These are phyloP conservation scores for Geosiphon pyriformis DNA, from an alignment of 192 early-diverging fungal genomes.

Conservation along the genomic window DNA sequence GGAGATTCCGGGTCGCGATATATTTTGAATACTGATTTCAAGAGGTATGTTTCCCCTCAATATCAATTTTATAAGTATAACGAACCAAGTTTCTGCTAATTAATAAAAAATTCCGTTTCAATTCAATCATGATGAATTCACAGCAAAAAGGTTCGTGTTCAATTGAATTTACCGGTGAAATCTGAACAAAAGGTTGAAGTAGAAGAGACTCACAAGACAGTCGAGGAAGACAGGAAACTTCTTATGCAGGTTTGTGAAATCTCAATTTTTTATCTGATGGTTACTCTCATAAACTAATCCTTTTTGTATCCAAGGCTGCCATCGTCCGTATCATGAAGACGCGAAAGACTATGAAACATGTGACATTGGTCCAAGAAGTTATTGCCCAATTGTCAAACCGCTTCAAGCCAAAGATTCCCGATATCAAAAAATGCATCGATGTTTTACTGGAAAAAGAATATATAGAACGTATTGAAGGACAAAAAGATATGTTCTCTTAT, in stretches of 20 bases:
- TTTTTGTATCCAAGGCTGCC: constrained; percentile 55
- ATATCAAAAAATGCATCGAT: constrained; percentile 97
- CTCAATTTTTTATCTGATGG: not conserved
- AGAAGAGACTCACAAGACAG: constrained; percentile 86
- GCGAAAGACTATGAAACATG: constrained; percentile 82
- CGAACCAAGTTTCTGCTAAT: not conserved
- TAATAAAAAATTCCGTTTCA: not conserved
- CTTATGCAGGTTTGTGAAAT: constrained; percentile 73
- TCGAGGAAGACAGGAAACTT: constrained; percentile 87
- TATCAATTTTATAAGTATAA: too few species aligned
- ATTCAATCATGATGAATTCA: constrained; percentile 30
- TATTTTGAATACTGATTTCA: constrained; percentile 74
- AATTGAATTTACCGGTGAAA: constrained; percentile 80
- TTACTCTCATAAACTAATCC: not conserved
- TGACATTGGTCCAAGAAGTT: constrained; percentile 81
- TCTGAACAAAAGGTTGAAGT: constrained; percentile 87
- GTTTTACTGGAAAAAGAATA: constrained; percentile 89
- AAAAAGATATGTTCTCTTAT: constrained; percentile 82
- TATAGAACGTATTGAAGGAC: constrained; percentile 79
- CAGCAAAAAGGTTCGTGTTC: constrained; percentile 83
- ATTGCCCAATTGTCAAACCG: constrained; percentile 80
- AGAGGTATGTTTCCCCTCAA: constrained; percentile 53
- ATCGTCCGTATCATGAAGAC: constrained; percentile 99
- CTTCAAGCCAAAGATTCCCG: constrained; percentile 83
- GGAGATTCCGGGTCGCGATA: constrained; percentile 56